These are phyloP conservation scores for Byssochlamys sp. DNA, from an alignment of 2,329 filamentous ascomycete species.

Conservation along the genomic window DNA sequence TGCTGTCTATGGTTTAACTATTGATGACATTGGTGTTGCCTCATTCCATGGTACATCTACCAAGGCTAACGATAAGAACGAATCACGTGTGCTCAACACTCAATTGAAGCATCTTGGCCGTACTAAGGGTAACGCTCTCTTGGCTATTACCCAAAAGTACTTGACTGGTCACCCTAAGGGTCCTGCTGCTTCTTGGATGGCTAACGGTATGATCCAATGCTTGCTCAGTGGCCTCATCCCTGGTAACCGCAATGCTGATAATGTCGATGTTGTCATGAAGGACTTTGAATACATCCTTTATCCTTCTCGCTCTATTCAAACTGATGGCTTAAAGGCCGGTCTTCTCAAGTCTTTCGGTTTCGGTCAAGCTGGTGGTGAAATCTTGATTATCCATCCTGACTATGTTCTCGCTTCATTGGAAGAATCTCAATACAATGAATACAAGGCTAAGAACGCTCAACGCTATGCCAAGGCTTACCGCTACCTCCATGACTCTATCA, in stretches of 20 bases:
- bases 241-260: slow-evolving; percentile 95
- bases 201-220: slow-evolving; percentile 97
- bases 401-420: slow-evolving; percentile 94
- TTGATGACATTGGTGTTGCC: slow-evolving; percentile 87
- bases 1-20: slow-evolving; percentile 94
- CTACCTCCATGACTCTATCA: too few species aligned
- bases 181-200: slow-evolving; percentile 98
- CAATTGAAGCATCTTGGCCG: slow-evolving; percentile 91
- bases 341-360: slow-evolving; percentile 97
- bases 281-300: slow-evolving; percentile 97
- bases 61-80: slow-evolving; percentile 98
- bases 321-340: slow-evolving; percentile 97
- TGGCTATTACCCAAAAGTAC: slow-evolving; percentile 99
- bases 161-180: slow-evolving; percentile 98
- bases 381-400: slow-evolving; percentile 90
- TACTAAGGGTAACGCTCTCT: slow-evolving; percentile 86
- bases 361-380: slow-evolving; percentile 96
- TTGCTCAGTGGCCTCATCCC: slow-evolving; percentile 88
- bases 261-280: slow-evolving; percentile 92
- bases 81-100: slow-evolving; percentile 92
- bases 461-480: slow-evolving; percentile 98
- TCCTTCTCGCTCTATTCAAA: slow-evolving; percentile 88
- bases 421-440: slow-evolving; percentile 67
- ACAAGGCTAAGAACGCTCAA: slow-evolving; percentile 78
- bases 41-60: slow-evolving; percentile 99